phyloP scores from a whole-genome alignment of 768 basidiomycete species.

The Artomyces pyxidatus region DNA sequence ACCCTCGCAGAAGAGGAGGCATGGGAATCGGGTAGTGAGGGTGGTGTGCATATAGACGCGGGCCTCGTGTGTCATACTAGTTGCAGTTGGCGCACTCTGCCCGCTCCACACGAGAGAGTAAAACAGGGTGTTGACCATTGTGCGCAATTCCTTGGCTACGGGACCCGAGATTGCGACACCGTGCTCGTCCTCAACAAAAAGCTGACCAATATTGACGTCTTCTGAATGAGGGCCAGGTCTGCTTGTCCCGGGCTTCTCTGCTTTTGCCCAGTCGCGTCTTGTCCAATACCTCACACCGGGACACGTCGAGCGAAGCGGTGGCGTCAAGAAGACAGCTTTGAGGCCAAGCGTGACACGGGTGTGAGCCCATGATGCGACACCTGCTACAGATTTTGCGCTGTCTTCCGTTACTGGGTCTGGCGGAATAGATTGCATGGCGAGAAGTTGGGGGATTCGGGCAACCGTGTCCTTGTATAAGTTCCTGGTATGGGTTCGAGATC shows the following conservation, averaged over 20 bases:
- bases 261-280: too few species aligned
- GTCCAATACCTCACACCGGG: not conserved
- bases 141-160: not conserved
- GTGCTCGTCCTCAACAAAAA: not conserved
- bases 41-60: not conserved
- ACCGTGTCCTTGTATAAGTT: too few species aligned
- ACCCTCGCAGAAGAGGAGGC: not conserved
- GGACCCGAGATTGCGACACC: not conserved
- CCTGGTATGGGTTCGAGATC: too few species aligned
- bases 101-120: not conserved
- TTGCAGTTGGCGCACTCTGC: not conserved
- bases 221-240: not conserved
- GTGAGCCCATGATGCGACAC: not conserved
- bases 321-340: not conserved
- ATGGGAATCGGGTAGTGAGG: not conserved
- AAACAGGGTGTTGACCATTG: not conserved
- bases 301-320: not conserved
- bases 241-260: not conserved
- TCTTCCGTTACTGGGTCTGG: too few species aligned
- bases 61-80: not conserved
- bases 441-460: too few species aligned
- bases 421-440: too few species aligned
- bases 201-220: not conserved
- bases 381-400: too few species aligned
- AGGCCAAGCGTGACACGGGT: not conserved